Percentiles rank a stretch among this genome's conserved stretches.
Conservation (phyloP, 1,284 basidiomycete species). For the Boletus smithii region DNA sequence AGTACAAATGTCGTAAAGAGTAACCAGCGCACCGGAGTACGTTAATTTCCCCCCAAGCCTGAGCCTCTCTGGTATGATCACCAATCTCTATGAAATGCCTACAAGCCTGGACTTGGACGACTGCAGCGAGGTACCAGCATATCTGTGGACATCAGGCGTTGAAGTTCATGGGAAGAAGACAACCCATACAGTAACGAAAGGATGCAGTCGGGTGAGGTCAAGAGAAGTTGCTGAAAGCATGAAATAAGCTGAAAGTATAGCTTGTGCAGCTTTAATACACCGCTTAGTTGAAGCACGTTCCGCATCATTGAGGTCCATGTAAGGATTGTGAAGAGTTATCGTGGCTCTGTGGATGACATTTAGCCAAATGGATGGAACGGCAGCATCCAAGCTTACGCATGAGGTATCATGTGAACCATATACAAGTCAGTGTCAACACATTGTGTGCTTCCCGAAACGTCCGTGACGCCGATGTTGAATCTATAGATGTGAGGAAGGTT, state of each 20-base stretch:
- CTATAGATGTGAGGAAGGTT: conserved; percentile 65
- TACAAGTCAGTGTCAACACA: conserved; percentile 75
- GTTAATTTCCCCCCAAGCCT: conserved; percentile 82
- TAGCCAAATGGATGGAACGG: conserved; percentile 6
- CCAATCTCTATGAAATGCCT: conserved; percentile 77
- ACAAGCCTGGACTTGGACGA: conserved; percentile 78
- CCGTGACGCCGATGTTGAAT: conserved; percentile 56
- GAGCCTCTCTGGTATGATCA: conserved; percentile 64
- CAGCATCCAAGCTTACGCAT: conserved; percentile 54
- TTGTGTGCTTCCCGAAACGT: conserved; percentile 48
- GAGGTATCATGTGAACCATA: conserved; percentile 78
- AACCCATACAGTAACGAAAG: conserved; percentile 67
- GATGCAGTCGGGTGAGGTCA: conserved; percentile 74
- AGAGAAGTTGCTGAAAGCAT: conserved; percentile 70
- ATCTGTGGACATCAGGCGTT: conserved; percentile 49
- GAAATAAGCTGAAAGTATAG: conserved; percentile 71
- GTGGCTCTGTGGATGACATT: conserved; percentile 52
- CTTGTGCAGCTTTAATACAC: conserved; percentile 68
- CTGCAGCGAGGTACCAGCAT: conserved; percentile 83
- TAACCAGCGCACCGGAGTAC: conserved; percentile 54
- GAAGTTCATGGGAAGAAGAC: conserved; percentile 7
- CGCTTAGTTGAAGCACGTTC: conserved; percentile 61
- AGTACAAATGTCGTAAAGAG: neutral
- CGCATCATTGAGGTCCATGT: conserved; percentile 67
- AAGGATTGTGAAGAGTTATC: conserved; percentile 79